Base-by-base conservation (phyloP, 1,284 basidiomycete genomes). In the Malassezia sp. region DNA sequence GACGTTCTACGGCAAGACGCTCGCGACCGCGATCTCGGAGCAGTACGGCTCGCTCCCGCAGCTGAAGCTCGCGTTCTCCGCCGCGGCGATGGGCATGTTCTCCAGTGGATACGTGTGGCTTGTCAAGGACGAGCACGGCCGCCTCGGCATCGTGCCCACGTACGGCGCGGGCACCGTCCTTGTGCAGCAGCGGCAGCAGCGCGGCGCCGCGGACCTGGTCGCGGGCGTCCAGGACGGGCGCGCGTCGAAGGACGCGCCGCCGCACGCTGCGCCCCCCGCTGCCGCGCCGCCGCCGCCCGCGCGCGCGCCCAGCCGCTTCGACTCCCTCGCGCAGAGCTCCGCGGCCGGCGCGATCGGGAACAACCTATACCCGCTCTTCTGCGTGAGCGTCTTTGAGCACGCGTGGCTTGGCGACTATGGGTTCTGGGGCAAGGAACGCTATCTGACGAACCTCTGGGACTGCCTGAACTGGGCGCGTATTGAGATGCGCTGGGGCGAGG, bases 381-480 rank as follows among this genome's bases (percentile, higher is more conserved):
- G 85, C 59, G 71, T 95, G 52, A 83, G 82, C 45, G 77, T 91
- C 18, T 81, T 88, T 63, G 89, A 95, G 72, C 89, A 89, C 63
- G 82, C 84, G 20, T 97, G 89, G 84, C 74, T 97, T 59, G 77
- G 78, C 42, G 81, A 84, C 38, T 90, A 86, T 64, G 91, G 91
- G 10, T 80, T 97, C 14, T 91, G 86, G 85, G 88, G 86, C 31
- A 88, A 87, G 73, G 85, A 88, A 67, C 77, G 80, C 67, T 97
- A 91, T 76, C 74, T 93, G 60, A 80, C 78, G 63, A 78, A 83
- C 64, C 95, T 93, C 75, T 95, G 88, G 84, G 77, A 77, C 28
- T 83, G 81, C 38, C 72, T 97, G 52, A 78, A 97, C 73, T 97
- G 91, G 91, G 70, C 74, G 20, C 56, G 57, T 41, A 60, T 66